These are phyloP conservation scores for Heritiera fomes DNA, from an alignment of 345 rosid species.

Conservation along the genomic window DNA sequence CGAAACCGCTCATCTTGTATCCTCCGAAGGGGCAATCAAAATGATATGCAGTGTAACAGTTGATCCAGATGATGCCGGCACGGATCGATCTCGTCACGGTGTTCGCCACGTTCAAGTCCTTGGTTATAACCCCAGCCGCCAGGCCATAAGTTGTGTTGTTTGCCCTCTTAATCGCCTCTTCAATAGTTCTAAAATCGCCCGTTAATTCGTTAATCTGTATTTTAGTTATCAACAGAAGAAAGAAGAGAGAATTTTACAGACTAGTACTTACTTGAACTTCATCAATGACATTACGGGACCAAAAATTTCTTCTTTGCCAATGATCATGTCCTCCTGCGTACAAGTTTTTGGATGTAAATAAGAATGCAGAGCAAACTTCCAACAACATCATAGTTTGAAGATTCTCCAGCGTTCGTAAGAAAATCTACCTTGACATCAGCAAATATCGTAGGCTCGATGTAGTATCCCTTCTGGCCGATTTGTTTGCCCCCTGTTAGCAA, in stretches of 20 bases:
- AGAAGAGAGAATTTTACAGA: not conserved
- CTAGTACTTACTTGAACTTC: constrained; percentile 64
- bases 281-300: constrained; percentile 76
- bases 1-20: constrained; percentile 68
- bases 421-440: constrained; percentile 55
- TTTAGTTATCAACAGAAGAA: not conserved
- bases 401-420: not conserved
- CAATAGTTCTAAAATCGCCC: constrained; percentile 51
- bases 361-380: not conserved
- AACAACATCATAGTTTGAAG: not conserved
- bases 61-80: constrained; percentile 50
- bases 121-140: constrained; percentile 75
- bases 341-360: not conserved
- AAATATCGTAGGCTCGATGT: constrained; percentile 67
- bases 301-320: constrained; percentile 72
- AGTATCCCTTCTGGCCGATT: constrained; percentile 56
- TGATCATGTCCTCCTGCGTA: constrained; percentile 64
- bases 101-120: constrained; percentile 60
- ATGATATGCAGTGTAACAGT: constrained; percentile 67
- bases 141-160: constrained; percentile 72
- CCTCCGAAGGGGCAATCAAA: constrained; percentile 69
- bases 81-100: constrained; percentile 68
- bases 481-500: constrained; percentile 64
- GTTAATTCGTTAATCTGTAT: not conserved
- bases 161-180: constrained; percentile 63